Evolutionary conservation across 495 filamentous ascomycete species (phyloP), one percentile per base, ranked within the genome.

Genomic region (Trichocladium uniseriatum): DNA sequence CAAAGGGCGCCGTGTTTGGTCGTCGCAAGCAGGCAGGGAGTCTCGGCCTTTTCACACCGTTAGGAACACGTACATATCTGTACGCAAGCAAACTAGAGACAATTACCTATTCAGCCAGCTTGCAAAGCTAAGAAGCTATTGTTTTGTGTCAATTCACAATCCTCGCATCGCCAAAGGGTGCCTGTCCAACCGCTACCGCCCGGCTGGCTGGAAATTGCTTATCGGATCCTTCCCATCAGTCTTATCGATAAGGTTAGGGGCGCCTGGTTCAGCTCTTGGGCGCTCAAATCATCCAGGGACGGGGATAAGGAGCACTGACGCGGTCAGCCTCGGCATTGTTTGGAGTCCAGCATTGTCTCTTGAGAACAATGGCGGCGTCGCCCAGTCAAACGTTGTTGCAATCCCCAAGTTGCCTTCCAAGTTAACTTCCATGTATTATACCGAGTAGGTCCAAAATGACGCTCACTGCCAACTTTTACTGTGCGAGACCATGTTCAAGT

Each of bases 161-260:
- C 35, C 39, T 45, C 27, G 48, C 41, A 49, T 54, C 54, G 40
- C 42, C 49, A 46, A 50, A 58, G 43, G 16, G 43, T 32, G n/a
- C n/a, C n/a, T 38, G 42, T 50, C 53, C 56, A 53, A 51, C 48
- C 5, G 49, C 42, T 20, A 36, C 46, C n/a, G n/a, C n/a, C n/a
- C n/a, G 52, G 38, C 38, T 37, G 39, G 44, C 52, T 55, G 59
- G 57, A 63, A 64, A 64, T 60, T 61, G 61, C 59, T 64, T 64
- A 62, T 64, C 61, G 59, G 43, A 43, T 29, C 45, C 38, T 46
- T 16, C 44, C 37, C 52, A 38, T n/a, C n/a, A 49, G 54, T 52
- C 59, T 62, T 64, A 64, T 64, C 61, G 59, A 53, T 55, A 58
- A 49, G 35, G n/a, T n/a, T 16, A 22, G 48, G 35, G 49, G 29